Percentiles rank a stretch among this genome's conserved stretches.
phyloP scores from a whole-genome alignment of 2,329 filamentous ascomycete species.

The Neofusicoccum laricinum region DNA sequence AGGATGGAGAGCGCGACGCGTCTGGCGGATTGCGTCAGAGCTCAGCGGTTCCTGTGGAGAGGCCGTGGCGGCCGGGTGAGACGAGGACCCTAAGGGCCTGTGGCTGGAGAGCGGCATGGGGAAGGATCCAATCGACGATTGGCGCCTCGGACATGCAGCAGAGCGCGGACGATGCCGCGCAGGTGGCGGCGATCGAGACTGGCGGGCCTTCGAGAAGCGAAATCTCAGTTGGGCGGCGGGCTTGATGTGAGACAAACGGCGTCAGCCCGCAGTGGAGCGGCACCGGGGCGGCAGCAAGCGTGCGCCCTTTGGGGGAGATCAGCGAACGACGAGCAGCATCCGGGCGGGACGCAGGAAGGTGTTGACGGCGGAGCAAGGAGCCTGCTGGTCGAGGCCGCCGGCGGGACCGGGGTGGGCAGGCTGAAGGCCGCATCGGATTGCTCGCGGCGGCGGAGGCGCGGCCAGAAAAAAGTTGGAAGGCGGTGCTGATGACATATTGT shows the following conservation, averaged over 20 bases:
- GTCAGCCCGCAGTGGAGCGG: not conserved
- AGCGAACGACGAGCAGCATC: not conserved
- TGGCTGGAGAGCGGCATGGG: constrained; percentile 13
- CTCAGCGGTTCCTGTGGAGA: not conserved
- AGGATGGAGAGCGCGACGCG: not conserved
- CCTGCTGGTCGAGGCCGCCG: not conserved
- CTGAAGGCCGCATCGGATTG: not conserved
- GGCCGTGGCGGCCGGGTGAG: constrained; percentile 1
- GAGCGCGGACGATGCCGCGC: not conserved
- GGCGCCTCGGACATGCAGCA: not conserved
- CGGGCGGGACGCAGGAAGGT: not conserved
- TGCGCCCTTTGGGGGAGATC: not conserved
- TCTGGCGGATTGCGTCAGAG: constrained; percentile 16
- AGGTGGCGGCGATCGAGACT: not conserved
- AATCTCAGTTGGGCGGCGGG: not conserved
- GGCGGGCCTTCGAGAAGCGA: constrained; percentile 1
- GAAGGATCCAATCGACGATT: constrained; percentile 8
- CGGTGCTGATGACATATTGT: constrained; percentile 15
- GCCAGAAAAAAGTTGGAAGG: constrained; percentile 10
- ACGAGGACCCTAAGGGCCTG: not conserved
- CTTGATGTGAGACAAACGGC: not conserved
- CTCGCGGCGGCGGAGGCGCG: not conserved
- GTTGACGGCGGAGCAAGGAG: constrained; percentile 3
- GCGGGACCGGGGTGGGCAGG: not conserved
- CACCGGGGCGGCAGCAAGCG: not conserved